phyloP scores from a whole-genome alignment of 129 eudicot species.

The Pseudognaphalium luteoalbum region DNA sequence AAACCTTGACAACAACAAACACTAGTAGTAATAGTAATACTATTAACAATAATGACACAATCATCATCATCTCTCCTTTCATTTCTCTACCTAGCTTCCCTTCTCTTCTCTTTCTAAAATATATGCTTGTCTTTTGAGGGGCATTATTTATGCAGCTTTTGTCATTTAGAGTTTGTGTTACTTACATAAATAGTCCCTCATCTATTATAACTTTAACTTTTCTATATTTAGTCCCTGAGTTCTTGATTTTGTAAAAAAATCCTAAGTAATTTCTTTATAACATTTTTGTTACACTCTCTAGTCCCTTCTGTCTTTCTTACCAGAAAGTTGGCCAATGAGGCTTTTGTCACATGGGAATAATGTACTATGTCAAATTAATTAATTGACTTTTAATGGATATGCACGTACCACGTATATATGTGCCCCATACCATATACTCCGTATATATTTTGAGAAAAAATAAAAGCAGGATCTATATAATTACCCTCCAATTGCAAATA shows the following conservation, averaged over 20 bases:
- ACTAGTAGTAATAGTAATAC: constrained; percentile 4
- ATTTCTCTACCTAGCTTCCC: background rate
- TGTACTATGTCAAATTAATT: background rate
- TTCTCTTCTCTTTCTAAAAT: constrained; percentile 5
- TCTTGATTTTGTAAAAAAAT: background rate
- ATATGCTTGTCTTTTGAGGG: constrained; percentile 35
- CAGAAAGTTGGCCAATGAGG: constrained; percentile 13
- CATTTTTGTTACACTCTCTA: constrained; percentile 3
- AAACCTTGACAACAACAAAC: constrained; percentile 37
- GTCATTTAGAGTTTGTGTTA: constrained; percentile 4
- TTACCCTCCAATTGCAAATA: too few species aligned
- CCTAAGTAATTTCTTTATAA: background rate
- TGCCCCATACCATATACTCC: too few species aligned
- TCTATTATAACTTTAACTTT: background rate
- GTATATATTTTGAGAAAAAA: background rate
- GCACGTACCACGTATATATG: constrained; percentile 15
- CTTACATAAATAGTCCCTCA: constrained; percentile 12
- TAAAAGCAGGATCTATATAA: too few species aligned
- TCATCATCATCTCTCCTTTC: constrained; percentile 30
- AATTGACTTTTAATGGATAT: background rate
- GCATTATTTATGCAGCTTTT: constrained; percentile 36
- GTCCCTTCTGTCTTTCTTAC: background rate
- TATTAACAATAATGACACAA: constrained; percentile 24
- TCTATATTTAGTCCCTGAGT: constrained; percentile 17
- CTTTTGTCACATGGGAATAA: constrained; percentile 6